Percentiles rank a stretch among this genome's conserved stretches.
phyloP scores from a whole-genome alignment of 2,329 filamentous ascomycete species.

The Pseudogymnoascus sp. region DNA sequence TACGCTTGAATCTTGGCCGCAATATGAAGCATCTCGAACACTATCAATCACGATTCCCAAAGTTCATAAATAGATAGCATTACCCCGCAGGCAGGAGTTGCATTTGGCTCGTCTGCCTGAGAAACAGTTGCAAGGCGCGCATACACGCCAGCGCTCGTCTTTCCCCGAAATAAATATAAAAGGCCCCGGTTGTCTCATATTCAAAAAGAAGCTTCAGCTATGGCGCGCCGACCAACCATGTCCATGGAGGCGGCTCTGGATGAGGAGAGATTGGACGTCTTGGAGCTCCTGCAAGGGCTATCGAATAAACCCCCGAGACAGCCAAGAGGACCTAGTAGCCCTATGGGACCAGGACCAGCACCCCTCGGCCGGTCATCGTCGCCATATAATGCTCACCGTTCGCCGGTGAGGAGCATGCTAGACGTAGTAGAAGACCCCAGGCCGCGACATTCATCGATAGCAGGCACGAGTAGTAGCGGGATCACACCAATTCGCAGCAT shows the following conservation, averaged over 20 bases:
- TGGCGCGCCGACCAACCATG: conserved; percentile 41
- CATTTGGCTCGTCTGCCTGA: background rate
- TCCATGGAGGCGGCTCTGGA: conserved; percentile 70
- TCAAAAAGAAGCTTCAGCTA: conserved; percentile 11
- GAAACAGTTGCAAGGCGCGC: background rate
- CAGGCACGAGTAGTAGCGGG: conserved; percentile 28
- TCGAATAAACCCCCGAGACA: conserved; percentile 12
- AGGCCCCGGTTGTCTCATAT: conserved; percentile 12
- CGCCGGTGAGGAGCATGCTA: conserved; percentile 61
- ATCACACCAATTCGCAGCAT: conserved; percentile 52
- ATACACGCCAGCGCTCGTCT: conserved; percentile 6
- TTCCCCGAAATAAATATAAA: conserved; percentile 10
- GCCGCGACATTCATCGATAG: conserved; percentile 20
- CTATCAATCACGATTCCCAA: conserved; percentile 22
- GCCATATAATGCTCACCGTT: conserved; percentile 48
- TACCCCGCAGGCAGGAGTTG: background rate
- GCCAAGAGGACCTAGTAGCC: conserved; percentile 24
- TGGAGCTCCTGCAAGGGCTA: conserved; percentile 52
- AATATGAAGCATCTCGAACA: conserved; percentile 28
- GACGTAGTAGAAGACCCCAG: conserved; percentile 42
- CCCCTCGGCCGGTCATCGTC: conserved; percentile 38
- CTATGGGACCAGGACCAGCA: conserved; percentile 25
- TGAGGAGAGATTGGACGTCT: conserved; percentile 66
- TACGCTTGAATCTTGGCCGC: conserved; percentile 16
- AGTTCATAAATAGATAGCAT: conserved; percentile 27